Evolutionary conservation across 2,329 filamentous ascomycete species (phyloP).

Genomic region (Calonectria fujianensis): DNA sequence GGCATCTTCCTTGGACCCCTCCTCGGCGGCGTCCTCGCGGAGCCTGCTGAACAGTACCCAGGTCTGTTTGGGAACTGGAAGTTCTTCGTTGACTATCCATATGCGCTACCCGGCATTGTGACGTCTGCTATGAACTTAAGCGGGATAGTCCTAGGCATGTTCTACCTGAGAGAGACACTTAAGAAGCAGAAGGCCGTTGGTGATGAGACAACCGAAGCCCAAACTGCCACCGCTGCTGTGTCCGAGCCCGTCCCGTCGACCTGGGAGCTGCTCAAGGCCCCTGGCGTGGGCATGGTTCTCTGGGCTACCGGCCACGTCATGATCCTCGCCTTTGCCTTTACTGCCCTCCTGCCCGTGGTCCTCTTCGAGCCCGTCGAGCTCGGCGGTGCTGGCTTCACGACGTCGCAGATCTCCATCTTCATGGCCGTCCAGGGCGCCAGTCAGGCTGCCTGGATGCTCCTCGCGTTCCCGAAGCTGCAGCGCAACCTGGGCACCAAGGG

Average conservation of each 20-base stretch:
- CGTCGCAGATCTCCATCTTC: conserved; percentile 79
- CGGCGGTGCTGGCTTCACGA: conserved; percentile 79
- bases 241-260: conserved; percentile 48
- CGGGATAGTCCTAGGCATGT: conserved; percentile 66
- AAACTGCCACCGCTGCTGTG: background rate
- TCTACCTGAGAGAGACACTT: conserved; percentile 80
- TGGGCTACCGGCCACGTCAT: conserved; percentile 79
- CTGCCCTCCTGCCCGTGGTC: conserved; percentile 81
- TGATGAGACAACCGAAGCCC: conserved; percentile 12
- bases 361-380: conserved; percentile 77
- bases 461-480: conserved; percentile 82
- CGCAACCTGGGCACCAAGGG: conserved; percentile 78
- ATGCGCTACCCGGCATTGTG: conserved; percentile 73
- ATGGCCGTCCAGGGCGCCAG: conserved; percentile 78
- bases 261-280: conserved; percentile 72
- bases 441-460: conserved; percentile 83
- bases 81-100: conserved; percentile 72
- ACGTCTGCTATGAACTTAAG: conserved; percentile 74
- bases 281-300: conserved; percentile 80
- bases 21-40: conserved; percentile 80
- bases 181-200: conserved; percentile 46
- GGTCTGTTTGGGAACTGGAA: conserved; percentile 66
- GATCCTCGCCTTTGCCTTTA: conserved; percentile 82
- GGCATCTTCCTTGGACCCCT: conserved; percentile 84
- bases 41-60: conserved; percentile 80